Base-by-base conservation (phyloP, 139 green algal genomes). In the Chlorella vulgaris region DNA sequence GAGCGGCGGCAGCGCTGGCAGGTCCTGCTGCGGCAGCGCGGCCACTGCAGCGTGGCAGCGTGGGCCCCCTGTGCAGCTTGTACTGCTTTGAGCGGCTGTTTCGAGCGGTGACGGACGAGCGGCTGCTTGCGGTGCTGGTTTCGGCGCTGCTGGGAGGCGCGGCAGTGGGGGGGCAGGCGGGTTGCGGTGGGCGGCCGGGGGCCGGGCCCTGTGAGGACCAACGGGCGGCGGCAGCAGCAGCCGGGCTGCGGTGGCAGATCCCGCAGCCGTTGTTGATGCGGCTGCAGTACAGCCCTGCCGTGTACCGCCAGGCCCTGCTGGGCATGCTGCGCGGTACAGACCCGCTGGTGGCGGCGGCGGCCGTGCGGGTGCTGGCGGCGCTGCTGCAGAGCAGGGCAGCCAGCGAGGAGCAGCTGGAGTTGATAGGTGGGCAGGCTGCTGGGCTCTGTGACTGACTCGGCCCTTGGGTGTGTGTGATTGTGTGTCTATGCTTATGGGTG, bases 1-100 rank as follows among this genome's bases (percentile, higher is more conserved):
- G 22, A 5, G 22, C 22, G 73, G 18, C 47, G 43, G 70, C 31
- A 7, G 29, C 4, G 38, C 13, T 2, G 0, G 74, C 7, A 3
- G 53, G 31, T 2, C 53, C 0, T 4, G 4, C 19, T 22, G 22
- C n/a, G 18, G 47, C 29, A 15, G 42, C 78, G 6, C 51, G 38
- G 0, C 36, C 55, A 68, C 62, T 80, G 43, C 66, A 77, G 47
- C 66, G 40, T 4, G 69, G 66, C 29, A 24, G 7, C 7, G 88
- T 93, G 50, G 84, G 86, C 4, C 81, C 89, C 1, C 81, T 91
- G 35, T 87, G 76, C 69, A 74, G 81, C 26, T 77, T 97, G 51
- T 95, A 92, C 71, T 81, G 93, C 3, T 69, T 96, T 43, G 94
- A 98, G 88, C 90, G 93, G 0, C 51, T 97, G 15, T 90, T 98